Evolutionary conservation across 208 protist species (phyloP), one percentile per base, ranked within the genome.

Genomic region (Crithidia mellificae): DNA sequence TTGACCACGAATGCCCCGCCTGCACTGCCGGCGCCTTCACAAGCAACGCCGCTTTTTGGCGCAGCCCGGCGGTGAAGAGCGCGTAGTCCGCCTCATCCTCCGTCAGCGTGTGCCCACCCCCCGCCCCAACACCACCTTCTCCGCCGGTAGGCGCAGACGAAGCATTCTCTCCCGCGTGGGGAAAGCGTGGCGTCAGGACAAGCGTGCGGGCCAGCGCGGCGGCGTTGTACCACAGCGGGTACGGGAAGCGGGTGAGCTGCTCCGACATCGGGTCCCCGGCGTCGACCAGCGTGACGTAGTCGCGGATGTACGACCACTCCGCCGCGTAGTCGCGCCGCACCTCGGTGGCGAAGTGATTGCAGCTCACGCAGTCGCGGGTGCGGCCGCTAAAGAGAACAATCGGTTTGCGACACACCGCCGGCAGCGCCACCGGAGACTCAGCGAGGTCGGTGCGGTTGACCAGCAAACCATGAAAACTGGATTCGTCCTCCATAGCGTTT

Each of bases 231-330:
- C 68, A 72, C 20, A 77, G 72, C 15, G 67, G 72, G 34, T 72
- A 68, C n/a, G 61, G 61, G 41, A 56, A 51, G 32, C 61, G 64
- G 24, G 27, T 27, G 20, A 80, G 65, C 50, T 72, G 53, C n/a
- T 78, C 71, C 49, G 62, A 38, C 65, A 82, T 67, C 25, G 71
- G 67, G 15, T 74, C 65, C 50, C 80, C 72, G 5, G 69, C 70
- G 66, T 74, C 72, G 39, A 89, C 83, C 46, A 89, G 70, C 17
- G 80, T 89, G 49, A 84, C 77, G 53, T 85, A 69, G 47, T 73
- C 67, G 43, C 64, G 73, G 24, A 90, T 74, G 41, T 77, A 76
- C 38, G 62, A 50, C 73, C 82, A 84, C 63, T 90, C 84, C 9
- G 78, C 80, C 20, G 59, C 68, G 46, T 65, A 76, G 54, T 55